These are phyloP conservation scores for Coffea canephora DNA, from an alignment of 257 asterid genomes.

Conservation along the genomic window DNA sequence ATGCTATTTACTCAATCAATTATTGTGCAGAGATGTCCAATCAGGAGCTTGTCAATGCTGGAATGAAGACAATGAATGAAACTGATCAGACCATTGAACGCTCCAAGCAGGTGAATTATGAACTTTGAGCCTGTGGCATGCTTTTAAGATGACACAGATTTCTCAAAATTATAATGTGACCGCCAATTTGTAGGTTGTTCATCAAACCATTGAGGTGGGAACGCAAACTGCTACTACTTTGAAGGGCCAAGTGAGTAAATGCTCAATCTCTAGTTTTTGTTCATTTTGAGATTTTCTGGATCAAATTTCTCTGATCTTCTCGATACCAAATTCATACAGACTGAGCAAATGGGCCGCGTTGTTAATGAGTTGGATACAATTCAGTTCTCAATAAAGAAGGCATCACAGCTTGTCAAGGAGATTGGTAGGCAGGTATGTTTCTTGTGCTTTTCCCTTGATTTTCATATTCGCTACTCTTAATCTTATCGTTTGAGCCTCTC, in stretches of 20 bases:
- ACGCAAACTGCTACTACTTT: conserved; percentile 85
- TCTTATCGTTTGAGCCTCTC: conserved; percentile 13
- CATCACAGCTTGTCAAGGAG: conserved; percentile 97
- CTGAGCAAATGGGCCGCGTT: conserved; percentile 99
- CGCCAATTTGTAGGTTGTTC: conserved; percentile 70
- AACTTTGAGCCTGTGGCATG: conserved; percentile 4
- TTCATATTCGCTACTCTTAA: neutral
- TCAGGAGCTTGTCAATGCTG: conserved; percentile 86
- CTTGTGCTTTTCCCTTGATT: conserved; percentile 3
- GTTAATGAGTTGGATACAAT: conserved; percentile 95
- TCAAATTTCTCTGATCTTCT: conserved; percentile 19
- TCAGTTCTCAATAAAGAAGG: conserved; percentile 91
- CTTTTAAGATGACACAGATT: conserved; percentile 15
- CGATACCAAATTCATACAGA: conserved; percentile 35
- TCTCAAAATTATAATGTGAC: conserved; percentile 21
- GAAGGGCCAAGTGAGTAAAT: conserved; percentile 88
- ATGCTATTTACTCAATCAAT: neutral
- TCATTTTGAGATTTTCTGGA: conserved; percentile 11
- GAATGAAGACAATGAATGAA: conserved; percentile 82
- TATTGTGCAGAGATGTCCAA: conserved; percentile 80
- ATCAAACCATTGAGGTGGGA: conserved; percentile 96
- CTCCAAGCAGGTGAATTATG: conserved; percentile 75
- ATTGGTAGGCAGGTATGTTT: conserved; percentile 85
- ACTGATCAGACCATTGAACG: conserved; percentile 99
- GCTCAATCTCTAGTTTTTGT: neutral